Conservation (phyloP, 306 rosid species). For the Potentilla sterilis region DNA sequence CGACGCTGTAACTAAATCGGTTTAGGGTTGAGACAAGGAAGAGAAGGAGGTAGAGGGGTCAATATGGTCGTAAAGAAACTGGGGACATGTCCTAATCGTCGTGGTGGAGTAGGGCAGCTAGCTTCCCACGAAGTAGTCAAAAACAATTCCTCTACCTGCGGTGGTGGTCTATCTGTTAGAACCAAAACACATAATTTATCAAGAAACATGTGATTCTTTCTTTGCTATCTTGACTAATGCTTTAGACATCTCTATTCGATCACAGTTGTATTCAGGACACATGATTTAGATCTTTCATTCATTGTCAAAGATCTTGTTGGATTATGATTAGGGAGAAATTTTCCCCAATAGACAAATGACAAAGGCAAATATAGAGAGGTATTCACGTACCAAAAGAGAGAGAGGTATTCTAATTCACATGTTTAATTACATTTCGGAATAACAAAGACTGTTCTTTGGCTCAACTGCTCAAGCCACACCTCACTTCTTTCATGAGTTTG, state of each 20-base stretch:
- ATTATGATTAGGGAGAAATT: background rate
- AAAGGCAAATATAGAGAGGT: too few relatives aligned
- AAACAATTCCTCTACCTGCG: background rate
- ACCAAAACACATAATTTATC: background rate
- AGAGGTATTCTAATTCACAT: background rate
- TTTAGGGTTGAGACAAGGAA: background rate
- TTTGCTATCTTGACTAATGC: background rate
- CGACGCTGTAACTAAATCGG: slow-evolving; percentile 11
- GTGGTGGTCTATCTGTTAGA: background rate
- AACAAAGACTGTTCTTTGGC: too few relatives aligned
- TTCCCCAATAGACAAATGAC: too few relatives aligned
- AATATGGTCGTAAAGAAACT: background rate
- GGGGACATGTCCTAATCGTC: slow-evolving; percentile 4
- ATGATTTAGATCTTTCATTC: background rate
- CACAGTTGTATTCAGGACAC: background rate
- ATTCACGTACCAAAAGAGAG: background rate
- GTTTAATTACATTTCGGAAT: background rate
- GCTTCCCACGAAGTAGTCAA: background rate
- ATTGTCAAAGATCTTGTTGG: background rate
- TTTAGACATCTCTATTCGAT: background rate
- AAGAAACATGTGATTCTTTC: background rate
- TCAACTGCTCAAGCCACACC: too few relatives aligned
- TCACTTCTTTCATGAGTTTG: too few relatives aligned
- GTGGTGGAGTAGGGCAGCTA: background rate
- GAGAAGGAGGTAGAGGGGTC: background rate